Evolutionary conservation across 2,329 filamentous ascomycete genomes (phyloP), one percentile per base, ranked within the genome.

Genomic region (Thielaviopsis euricoi): DNA sequence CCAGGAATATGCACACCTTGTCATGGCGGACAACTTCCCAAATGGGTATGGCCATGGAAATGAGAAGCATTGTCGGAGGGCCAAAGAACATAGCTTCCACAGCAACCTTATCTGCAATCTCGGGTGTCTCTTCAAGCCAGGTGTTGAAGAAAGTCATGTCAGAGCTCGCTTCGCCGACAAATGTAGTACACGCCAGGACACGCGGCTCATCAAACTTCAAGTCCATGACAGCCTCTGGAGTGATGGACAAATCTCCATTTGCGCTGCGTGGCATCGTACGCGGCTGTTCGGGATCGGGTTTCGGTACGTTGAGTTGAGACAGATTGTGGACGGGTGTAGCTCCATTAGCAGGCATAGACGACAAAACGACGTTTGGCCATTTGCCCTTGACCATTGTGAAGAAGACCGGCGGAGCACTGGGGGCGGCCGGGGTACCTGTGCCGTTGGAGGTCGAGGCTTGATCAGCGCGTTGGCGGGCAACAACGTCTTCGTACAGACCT

Each of bases 41-140:
- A 15, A 85, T 74, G 5, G 76, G 74, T 59, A 78, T 74, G 3
- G 81, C 80, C 78, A 85, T 84, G 3, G 81, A 84, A 57, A 85
- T 80, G 29, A 85, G 70, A 9, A 85, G 69, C 71, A 84, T 82
- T 0, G 82, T 84, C 1, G 81, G 81, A 0, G 81, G 81, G 0
- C 81, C 82, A 19, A 84, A 70, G 62, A 85, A 85, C 79, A 85
- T 84, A 62, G 80, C 81, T 65, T 85, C 81, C 4, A 85, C 80
- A 6, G 70, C 74, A 58, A 85, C 79, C 63, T 78, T 80, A 17
- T 77, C 73, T 1, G 77, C 77, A 2, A 79, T 73, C 0, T 76
- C 68, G 1, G 81, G 79, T 1, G 76, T 75, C 62, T 79, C 77
- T 52, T 80, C 76, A n/a, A 85, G 71, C 81, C 81, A 85, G 62